Conservation (phyloP, 2,329 filamentous ascomycete species). For the Colletotrichum sp. region DNA sequence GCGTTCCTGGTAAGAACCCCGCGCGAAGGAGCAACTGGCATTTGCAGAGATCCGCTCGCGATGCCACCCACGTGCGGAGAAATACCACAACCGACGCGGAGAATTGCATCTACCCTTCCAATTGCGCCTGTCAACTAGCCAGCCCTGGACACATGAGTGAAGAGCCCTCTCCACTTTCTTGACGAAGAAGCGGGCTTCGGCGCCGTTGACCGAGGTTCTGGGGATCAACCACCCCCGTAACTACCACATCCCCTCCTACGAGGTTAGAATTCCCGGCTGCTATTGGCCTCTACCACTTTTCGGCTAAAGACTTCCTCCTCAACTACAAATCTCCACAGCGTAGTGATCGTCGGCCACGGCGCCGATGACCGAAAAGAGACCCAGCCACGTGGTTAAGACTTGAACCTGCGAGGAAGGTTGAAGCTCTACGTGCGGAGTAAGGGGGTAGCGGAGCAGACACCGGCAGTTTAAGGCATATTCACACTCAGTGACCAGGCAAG, state of each 20-base stretch:
- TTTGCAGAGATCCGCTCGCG: not conserved
- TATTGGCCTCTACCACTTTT: not conserved
- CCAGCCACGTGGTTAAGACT: no score
- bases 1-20: not conserved
- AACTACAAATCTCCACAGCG: not conserved
- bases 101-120: not conserved
- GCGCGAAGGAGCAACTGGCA: not conserved
- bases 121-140: not conserved
- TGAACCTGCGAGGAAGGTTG: not conserved
- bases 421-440: not conserved
- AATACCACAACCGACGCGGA: not conserved
- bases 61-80: not conserved
- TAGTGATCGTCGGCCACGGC: not conserved
- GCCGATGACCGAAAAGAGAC: not conserved
- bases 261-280: not conserved
- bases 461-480: not conserved
- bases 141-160: rapidly evolving
- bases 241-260: not conserved
- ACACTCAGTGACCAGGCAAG: not conserved
- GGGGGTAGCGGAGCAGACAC: not conserved
- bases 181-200: not conserved
- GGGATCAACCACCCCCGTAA: not conserved
- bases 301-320: not conserved
- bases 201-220: not conserved
- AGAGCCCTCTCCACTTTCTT: not conserved